Evolutionary conservation across 73 alveolate genomes (phyloP), one percentile per base, ranked within the genome.

Genomic region (Paramecium tetraurelia): DNA sequence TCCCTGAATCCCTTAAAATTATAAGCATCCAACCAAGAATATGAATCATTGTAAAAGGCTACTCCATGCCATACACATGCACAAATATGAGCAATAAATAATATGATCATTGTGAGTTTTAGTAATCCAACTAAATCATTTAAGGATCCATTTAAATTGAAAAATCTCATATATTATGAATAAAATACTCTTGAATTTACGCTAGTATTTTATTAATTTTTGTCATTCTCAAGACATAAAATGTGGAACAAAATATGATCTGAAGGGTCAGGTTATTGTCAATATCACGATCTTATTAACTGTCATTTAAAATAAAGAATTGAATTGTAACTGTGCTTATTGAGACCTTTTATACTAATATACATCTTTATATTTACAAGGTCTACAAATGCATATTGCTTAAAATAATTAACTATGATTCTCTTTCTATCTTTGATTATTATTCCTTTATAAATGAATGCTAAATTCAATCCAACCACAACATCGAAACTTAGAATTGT

Each of bases 1-100:
- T 46, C 16, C 46, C 44, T 31, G 14, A 24, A 43, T 80, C 43
- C 43, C 90, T 80, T 3, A 80, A 80, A 11, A 43, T 80, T 46
- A 48, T 41, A 80, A 16, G 57, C 43, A 80, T 80, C 90, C 24
- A 80, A 44, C 90, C 90, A 80, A 9, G 76, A 40, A n/a, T 18
- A 44, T 0, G 75, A 59, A 18, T 21, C 29, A 44, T 80, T 41
- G 43, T 80, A 80, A 24, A 43, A 80, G 16, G 76, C 90, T 41
- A 80, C 53, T 22, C 90, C 90, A 80, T 80, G 90, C 90, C 90
- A 80, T 14, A 46, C 57, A 48, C 90, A 80, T 18, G 76, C 90
- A 44, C 90, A 80, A 80, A 80, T 80, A 24, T 80, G 90, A 0
- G 90, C 90, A 14, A 80, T 44, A 46, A 80, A 80, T 24, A 80